phyloP scores from a whole-genome alignment of 495 filamentous ascomycete genomes.

The Penicillium antarcticum region DNA sequence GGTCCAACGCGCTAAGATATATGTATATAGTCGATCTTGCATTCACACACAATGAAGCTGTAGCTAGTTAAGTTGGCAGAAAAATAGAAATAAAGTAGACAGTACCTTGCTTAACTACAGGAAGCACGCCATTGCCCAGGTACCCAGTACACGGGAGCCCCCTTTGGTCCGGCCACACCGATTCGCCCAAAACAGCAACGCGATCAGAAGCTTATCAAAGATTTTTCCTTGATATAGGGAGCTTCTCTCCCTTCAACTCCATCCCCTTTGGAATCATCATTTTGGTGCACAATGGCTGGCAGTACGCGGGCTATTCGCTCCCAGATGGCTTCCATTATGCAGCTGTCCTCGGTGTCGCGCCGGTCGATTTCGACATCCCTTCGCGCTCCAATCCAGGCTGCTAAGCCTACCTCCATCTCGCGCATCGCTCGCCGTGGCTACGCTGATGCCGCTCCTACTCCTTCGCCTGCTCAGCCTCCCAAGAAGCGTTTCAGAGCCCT shows the following conservation, averaged over 20 bases:
- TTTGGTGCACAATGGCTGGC: slow-evolving; percentile 37
- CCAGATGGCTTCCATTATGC: slow-evolving; percentile 35
- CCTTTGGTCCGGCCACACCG: slow-evolving; percentile 31
- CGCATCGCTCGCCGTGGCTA: slow-evolving; percentile 37
- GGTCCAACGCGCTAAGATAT: too few relatives aligned
- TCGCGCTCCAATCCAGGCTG: slow-evolving; percentile 26
- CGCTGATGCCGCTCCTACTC: slow-evolving; percentile 37
- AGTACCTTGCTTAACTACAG: background rate
- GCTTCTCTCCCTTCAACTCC: slow-evolving; percentile 12
- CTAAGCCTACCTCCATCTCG: slow-evolving; percentile 22
- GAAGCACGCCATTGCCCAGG: slow-evolving; percentile 1
- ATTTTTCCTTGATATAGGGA: slow-evolving; percentile 17
- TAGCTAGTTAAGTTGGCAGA: background rate
- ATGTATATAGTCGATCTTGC: too few relatives aligned
- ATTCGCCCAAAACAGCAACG: slow-evolving; percentile 43
- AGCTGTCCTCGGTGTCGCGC: slow-evolving; percentile 41
- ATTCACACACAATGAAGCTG: too few relatives aligned
- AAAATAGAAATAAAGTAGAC: background rate
- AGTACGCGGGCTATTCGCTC: slow-evolving; percentile 38
- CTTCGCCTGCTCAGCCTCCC: slow-evolving; percentile 36
- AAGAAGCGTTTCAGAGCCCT: slow-evolving; percentile 51
- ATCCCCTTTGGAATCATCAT: slow-evolving; percentile 7
- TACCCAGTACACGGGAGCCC: slow-evolving; percentile 1
- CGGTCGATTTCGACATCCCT: slow-evolving; percentile 34
- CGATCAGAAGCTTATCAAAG: slow-evolving; percentile 16